Conservation (phyloP, 139 green algal genomes). For the Asterochloris sp. region DNA sequence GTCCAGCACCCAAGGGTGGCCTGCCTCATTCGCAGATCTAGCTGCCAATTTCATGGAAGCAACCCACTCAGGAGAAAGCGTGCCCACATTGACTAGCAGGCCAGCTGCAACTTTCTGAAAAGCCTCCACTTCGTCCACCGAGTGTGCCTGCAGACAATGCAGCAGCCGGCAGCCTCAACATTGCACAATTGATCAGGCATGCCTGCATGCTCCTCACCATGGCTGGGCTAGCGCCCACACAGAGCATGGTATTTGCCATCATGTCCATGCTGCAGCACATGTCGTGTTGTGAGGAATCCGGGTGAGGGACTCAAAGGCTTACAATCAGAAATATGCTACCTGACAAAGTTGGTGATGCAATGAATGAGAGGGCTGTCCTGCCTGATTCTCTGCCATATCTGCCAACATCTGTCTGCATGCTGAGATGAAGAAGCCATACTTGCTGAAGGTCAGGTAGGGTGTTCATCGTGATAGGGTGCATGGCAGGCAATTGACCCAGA, state of each 20-base stretch:
- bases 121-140: constrained; percentile 61
- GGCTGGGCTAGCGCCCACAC: constrained; percentile 68
- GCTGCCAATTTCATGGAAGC: constrained; percentile 60
- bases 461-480: not conserved
- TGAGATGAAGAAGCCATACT: not conserved
- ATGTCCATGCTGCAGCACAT: constrained; percentile 44
- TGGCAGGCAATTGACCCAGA: not conserved
- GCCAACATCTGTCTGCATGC: constrained; percentile 10
- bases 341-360: constrained; percentile 76
- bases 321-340: not conserved
- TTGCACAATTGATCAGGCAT: not conserved
- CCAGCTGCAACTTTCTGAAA: constrained; percentile 57
- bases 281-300: not conserved
- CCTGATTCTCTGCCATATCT: constrained; percentile 32
- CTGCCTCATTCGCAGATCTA: constrained; percentile 33
- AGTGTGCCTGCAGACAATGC: constrained; percentile 47
- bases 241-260: constrained; percentile 79
- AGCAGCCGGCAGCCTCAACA: not conserved
- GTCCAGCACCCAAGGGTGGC: constrained; percentile 82
- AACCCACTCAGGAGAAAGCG: constrained; percentile 52
- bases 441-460: not conserved
- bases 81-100: constrained; percentile 82
- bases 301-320: too few relatives aligned
- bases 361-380: constrained; percentile 43
- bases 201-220: constrained; percentile 55